Conservation (phyloP, 148 eudicot genomes). For the Pouteria glomerata region DNA sequence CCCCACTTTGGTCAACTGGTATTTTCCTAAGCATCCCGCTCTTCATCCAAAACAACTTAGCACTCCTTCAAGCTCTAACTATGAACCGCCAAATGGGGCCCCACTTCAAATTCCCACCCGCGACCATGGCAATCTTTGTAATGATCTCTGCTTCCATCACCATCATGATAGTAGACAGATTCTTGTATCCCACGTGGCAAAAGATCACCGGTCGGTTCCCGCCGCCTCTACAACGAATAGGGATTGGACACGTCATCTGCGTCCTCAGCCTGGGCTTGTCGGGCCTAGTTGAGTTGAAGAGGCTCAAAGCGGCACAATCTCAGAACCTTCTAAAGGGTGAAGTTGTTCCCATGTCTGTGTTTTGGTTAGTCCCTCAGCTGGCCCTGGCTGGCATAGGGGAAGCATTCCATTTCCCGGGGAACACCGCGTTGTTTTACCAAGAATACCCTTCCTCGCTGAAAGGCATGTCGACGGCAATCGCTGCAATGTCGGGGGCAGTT, state of each 20-base stretch:
- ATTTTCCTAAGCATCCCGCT: slow-evolving; percentile 44
- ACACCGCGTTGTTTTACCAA: slow-evolving; percentile 27
- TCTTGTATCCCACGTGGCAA: slow-evolving; percentile 23
- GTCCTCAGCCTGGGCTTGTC: slow-evolving; percentile 36
- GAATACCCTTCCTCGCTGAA: slow-evolving; percentile 32
- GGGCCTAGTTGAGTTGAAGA: slow-evolving; percentile 22
- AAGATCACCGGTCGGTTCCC: slow-evolving; percentile 12
- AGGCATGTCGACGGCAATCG: slow-evolving; percentile 36
- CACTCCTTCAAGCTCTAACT: slow-evolving; percentile 50
- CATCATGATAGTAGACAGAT: slow-evolving; percentile 14
- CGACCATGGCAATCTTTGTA: slow-evolving; percentile 28
- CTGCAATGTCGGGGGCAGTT: slow-evolving; percentile 23
- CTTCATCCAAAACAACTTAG: slow-evolving; percentile 43
- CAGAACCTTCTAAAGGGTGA: slow-evolving; percentile 6
- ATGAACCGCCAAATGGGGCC: slow-evolving; percentile 42
- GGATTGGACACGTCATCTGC: slow-evolving; percentile 29
- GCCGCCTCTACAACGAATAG: slow-evolving; percentile 35
- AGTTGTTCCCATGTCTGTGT: slow-evolving; percentile 31
- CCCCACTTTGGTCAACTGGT: slow-evolving; percentile 74
- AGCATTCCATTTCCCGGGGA: slow-evolving; percentile 46
- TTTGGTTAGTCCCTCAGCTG: slow-evolving; percentile 51
- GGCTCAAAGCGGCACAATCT: background rate
- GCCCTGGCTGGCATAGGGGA: slow-evolving; percentile 36
- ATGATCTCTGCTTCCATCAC: slow-evolving; percentile 16
- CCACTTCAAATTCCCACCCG: slow-evolving; percentile 34